Evolutionary conservation across 192 early-diverging fungal species (phyloP), one percentile per base, ranked within the genome.

Genomic region (Entomortierella chlamydospora): DNA sequence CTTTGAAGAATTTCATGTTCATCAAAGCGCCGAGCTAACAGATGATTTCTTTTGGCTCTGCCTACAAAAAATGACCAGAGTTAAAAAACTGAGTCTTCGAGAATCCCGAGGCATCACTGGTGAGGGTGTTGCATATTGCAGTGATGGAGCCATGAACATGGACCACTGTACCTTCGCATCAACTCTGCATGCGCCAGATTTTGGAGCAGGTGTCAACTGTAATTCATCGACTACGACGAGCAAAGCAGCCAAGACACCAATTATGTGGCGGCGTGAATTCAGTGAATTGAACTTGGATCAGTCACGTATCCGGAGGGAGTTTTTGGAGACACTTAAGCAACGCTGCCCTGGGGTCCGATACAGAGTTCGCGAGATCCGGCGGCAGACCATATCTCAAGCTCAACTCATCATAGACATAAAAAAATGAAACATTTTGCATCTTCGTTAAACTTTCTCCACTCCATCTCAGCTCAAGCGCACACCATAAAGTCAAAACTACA

Each of bases 81-180:
- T 71, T 7, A 71, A 62, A 42, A 53, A 60, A 34, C 41, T 71
- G 42, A 71, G 69, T 41, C 60, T 71, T 2, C 33, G 69, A 41
- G 69, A 62, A 5, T 71, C 69, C 1, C 30, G 34, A n/a, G 69
- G 69, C 4, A 71, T 71, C 22, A 71, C 69, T 1, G 69, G 69
- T 6, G 69, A 71, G 30, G 69, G 69, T 4, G 22, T 33, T 47
- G 1, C 10, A 7, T 51, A 30, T 37, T 3, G 6, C 34, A 3
- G 34, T 57, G 10, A 57, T 4, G 23, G 33, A 8, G 31, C 31
- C 23, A 29, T 29, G 8, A 18, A 29, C 3, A 13, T 2, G 3
- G 52, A 28, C 7, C n/a, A 25, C 9, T 10, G 4, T 30, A 15
- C 26, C 10, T 23, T 13, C 2, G 18, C 6, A 6, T 54, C 52